Conservation (phyloP, 116 monocot genomes). For the Cymodocea nodosa region DNA sequence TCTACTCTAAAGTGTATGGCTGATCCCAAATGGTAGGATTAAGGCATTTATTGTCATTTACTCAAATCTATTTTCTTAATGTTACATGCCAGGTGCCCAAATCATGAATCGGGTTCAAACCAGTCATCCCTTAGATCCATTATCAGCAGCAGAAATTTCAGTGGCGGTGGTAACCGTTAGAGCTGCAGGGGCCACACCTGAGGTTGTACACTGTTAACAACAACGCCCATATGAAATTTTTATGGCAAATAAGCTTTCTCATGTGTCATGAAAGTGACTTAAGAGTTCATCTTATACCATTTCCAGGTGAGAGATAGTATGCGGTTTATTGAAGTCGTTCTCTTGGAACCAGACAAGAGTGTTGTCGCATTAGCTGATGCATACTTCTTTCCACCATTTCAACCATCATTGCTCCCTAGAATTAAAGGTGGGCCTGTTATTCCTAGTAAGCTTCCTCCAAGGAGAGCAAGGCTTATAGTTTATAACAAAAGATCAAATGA, state of each 20-base stretch:
- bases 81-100: constrained; percentile 37
- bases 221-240: not conserved
- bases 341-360: constrained; percentile 77
- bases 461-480: constrained; percentile 81
- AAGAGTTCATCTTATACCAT: not conserved
- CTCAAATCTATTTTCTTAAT: too few species aligned
- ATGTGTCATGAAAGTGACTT: not conserved
- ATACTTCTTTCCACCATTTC: constrained; percentile 96
- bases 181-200: constrained; percentile 85
- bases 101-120: constrained; percentile 70
- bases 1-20: not conserved
- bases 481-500: constrained; percentile 90
- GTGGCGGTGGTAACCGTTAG: constrained; percentile 92
- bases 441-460: constrained; percentile 79
- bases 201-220: constrained; percentile 29
- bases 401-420: constrained; percentile 82
- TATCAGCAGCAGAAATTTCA: constrained; percentile 93
- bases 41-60: too few species aligned
- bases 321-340: constrained; percentile 91
- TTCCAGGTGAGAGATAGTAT: constrained; percentile 85
- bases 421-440: constrained; percentile 78
- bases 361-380: constrained; percentile 96
- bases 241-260: not conserved
- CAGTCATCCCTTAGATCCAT: constrained; percentile 85
- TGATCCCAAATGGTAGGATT: too few species aligned